phyloP scores from a whole-genome alignment of 1,284 basidiomycete genomes.

The Ustilago xerochloae region DNA sequence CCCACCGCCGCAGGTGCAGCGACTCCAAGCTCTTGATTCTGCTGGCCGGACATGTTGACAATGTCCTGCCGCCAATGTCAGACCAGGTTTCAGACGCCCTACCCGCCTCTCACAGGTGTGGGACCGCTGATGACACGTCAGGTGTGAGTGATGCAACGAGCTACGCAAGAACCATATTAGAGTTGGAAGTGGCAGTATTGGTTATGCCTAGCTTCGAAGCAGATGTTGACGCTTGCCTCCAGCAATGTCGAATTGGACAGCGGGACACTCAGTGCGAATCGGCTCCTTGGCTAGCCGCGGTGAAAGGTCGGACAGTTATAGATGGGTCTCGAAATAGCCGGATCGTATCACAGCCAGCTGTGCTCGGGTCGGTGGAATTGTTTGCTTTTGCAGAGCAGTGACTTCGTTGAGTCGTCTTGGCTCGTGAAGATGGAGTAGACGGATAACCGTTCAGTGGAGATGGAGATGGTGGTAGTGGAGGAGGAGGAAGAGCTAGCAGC shows the following conservation, averaged over 20 bases:
- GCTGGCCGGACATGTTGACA: conserved; percentile 1
- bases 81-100: neutral
- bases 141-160: neutral
- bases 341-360: neutral
- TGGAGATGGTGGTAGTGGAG: conserved; percentile 4
- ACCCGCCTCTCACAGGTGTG: conserved; percentile 4
- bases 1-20: neutral
- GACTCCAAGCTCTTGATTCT: neutral
- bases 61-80: neutral
- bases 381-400: too few species aligned
- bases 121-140: neutral
- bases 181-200: too few species aligned
- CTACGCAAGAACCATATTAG: conserved; percentile 2
- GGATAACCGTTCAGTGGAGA: too few species aligned
- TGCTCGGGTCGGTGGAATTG: neutral
- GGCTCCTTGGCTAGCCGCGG: neutral
- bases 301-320: too few species aligned
- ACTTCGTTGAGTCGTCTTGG: too few species aligned
- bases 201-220: too few species aligned
- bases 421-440: too few species aligned
- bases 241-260: too few species aligned
- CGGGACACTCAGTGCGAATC: too few species aligned
- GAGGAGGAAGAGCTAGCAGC: neutral
- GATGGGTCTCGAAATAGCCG: neutral
- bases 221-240: too few species aligned